phyloP scores from a whole-genome alignment of 2,329 filamentous ascomycete genomes.

The Cercospora sesami region DNA sequence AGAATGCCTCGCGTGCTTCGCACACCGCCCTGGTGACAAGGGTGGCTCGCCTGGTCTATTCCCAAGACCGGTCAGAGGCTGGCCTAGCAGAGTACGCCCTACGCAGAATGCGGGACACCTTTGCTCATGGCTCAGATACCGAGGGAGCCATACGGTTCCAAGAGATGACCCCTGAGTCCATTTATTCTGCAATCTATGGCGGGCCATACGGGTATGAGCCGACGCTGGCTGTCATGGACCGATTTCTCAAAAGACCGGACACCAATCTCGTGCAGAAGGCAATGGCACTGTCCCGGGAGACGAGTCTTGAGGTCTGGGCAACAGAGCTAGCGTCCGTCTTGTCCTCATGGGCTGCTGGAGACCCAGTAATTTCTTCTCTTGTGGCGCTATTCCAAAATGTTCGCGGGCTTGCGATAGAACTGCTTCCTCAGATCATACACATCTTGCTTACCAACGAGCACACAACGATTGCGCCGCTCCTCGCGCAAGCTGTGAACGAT shows the following conservation, averaged over 20 bases:
- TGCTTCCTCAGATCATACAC: constrained; percentile 77
- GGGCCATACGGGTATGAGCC: constrained; percentile 35
- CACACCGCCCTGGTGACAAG: constrained; percentile 40
- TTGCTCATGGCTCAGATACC: constrained; percentile 14
- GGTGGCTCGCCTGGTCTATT: constrained; percentile 32
- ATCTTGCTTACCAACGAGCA: constrained; percentile 72
- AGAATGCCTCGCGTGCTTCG: constrained; percentile 29
- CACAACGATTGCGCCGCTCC: constrained; percentile 58
- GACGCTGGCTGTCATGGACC: constrained; percentile 12
- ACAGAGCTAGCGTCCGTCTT: constrained; percentile 29
- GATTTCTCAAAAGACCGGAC: not conserved
- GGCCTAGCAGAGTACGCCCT: constrained; percentile 47
- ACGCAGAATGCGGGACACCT: constrained; percentile 28
- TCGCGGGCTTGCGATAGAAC: constrained; percentile 67
- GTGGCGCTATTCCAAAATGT: constrained; percentile 65
- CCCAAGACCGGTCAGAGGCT: constrained; percentile 41
- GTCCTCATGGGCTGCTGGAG: constrained; percentile 58
- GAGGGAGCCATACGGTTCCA: constrained; percentile 33
- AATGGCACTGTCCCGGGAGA: constrained; percentile 18
- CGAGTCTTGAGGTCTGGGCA: constrained; percentile 31
- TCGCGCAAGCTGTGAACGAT: constrained; percentile 53
- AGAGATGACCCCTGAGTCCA: constrained; percentile 30
- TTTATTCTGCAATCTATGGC: constrained; percentile 30
- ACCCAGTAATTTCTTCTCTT: constrained; percentile 69
- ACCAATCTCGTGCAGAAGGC: constrained; percentile 22